Percentiles rank a stretch among this genome's conserved stretches.
Conservation (phyloP, 345 rosid genomes). For the Trapa bicornis region DNA sequence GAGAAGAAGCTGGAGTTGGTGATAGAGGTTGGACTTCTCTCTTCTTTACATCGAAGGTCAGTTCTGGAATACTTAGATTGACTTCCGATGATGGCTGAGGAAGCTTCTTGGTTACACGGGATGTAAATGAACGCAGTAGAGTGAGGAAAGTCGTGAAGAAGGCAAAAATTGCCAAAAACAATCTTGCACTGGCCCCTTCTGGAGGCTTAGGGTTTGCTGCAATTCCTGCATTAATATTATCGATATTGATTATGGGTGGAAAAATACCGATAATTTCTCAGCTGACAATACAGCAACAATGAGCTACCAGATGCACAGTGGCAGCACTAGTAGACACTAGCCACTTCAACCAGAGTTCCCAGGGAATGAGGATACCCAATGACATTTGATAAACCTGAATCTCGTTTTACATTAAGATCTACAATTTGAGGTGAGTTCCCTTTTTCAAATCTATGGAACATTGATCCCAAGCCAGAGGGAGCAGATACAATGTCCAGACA, state of each 20-base stretch:
- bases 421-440: background rate
- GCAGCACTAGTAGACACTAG: background rate
- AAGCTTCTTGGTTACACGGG: slow-evolving; percentile 35
- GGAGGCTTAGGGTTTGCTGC: slow-evolving; percentile 21
- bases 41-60: slow-evolving; percentile 14
- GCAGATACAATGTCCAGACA: background rate
- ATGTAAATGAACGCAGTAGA: slow-evolving; percentile 36
- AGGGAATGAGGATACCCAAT: background rate
- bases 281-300: background rate
- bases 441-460: background rate
- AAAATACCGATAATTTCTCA: background rate
- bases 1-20: slow-evolving; percentile 32
- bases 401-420: background rate
- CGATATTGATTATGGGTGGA: too few relatives aligned
- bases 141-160: slow-evolving; percentile 49
- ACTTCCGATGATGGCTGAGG: slow-evolving; percentile 20
- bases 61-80: slow-evolving; percentile 30
- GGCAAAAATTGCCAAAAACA: slow-evolving; percentile 35
- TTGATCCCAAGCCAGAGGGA: background rate
- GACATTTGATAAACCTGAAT: background rate
- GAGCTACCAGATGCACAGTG: background rate
- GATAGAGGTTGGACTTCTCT: slow-evolving; percentile 55
- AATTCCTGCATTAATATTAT: slow-evolving; percentile 22
- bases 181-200: slow-evolving; percentile 40
- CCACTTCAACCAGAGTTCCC: background rate